Conservation (phyloP, 2,329 filamentous ascomycete species). For the Colletotrichum sp. region DNA sequence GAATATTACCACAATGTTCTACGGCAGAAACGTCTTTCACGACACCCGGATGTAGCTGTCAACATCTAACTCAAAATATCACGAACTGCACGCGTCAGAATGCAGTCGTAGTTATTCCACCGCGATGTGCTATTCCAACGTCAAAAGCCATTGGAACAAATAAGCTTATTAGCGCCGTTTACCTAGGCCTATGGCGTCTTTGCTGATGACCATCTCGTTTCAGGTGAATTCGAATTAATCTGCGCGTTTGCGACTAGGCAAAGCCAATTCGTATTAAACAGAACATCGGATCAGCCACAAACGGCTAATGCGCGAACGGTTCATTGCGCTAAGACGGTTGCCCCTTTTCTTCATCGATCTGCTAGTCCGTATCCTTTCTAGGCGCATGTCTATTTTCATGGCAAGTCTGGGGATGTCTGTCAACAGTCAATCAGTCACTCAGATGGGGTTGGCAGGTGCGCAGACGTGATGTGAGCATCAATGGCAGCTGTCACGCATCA, state of each 20-base stretch:
- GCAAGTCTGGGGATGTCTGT: not conserved
- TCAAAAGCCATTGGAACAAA: not conserved
- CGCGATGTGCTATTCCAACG: not conserved
- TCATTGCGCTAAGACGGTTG: not conserved
- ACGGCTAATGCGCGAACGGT: not conserved
- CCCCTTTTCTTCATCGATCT: not conserved
- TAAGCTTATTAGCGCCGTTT: not conserved
- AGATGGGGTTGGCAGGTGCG: not conserved
- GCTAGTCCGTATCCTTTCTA: not conserved
- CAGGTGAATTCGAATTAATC: not conserved
- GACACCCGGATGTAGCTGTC: not conserved
- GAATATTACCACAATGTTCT: rapidly evolving
- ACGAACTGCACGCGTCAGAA: not conserved
- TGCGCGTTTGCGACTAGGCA: not conserved
- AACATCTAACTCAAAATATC: not conserved
- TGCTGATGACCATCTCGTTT: not conserved
- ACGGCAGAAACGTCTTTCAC: rapidly evolving
- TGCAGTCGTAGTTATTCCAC: not conserved
- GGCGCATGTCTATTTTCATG: not conserved
- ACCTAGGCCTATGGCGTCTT: not conserved
- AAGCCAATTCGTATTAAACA: not conserved
- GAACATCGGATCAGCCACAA: not conserved
- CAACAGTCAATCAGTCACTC: not conserved
- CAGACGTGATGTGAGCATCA: not conserved
- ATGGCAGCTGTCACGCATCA: not conserved